These are phyloP conservation scores for Huiozyma naganishii DNA, from an alignment of 805 yeast genomes.

Conservation along the genomic window DNA sequence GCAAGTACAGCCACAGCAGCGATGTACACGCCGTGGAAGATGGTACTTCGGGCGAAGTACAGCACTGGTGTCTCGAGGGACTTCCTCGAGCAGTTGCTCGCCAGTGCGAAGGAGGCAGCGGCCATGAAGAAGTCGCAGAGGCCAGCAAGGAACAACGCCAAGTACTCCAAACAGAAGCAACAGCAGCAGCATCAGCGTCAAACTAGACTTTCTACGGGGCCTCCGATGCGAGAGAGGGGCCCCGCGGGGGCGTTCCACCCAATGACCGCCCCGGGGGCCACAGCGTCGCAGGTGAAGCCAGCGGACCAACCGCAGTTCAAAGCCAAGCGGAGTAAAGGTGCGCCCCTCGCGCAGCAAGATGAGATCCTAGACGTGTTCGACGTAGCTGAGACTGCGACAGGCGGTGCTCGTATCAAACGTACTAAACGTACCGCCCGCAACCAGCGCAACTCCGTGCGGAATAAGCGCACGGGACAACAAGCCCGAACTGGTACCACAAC, in stretches of 20 bases:
- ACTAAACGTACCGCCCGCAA: neutral
- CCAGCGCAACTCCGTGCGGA: neutral
- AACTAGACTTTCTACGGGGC: neutral
- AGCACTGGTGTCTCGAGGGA: constrained; percentile 18
- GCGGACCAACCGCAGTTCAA: neutral
- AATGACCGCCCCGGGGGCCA: neutral
- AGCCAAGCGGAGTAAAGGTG: neutral
- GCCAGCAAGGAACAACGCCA: constrained; percentile 1
- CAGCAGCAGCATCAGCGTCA: constrained; percentile 1
- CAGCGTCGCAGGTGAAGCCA: neutral
- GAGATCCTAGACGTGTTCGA: neutral
- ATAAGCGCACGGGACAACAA: neutral
- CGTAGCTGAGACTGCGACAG: neutral
- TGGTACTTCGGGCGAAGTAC: neutral
- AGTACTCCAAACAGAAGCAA: constrained; percentile 1
- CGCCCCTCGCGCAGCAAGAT: neutral
- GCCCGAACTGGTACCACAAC: neutral
- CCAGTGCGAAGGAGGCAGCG: constrained; percentile 25
- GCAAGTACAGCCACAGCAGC: too few relatives aligned
- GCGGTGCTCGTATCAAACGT: too few relatives aligned
- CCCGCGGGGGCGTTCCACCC: neutral
- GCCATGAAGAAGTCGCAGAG: constrained; percentile 2
- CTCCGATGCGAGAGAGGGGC: too few relatives aligned
- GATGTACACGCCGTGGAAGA: too few relatives aligned
- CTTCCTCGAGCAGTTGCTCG: constrained; percentile 21